Evolutionary conservation across 1,284 basidiomycete genomes (phyloP).

Genomic region (Rhizopogon parksii): DNA sequence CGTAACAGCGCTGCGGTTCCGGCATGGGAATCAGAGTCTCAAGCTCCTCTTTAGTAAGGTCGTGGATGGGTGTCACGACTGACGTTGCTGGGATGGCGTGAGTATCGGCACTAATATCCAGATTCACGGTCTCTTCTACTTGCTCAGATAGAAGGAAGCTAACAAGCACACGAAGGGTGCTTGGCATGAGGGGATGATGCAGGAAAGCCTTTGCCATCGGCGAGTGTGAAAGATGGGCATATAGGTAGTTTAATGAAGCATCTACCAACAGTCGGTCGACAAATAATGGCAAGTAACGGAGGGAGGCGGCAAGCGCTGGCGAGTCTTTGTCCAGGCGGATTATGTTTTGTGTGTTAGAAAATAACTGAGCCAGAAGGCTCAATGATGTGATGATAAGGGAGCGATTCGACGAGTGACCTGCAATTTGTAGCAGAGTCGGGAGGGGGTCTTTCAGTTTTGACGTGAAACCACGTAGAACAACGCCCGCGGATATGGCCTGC

Average conservation of each 20-base stretch:
- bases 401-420: conserved; percentile 56
- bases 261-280: conserved; percentile 63
- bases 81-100: conserved; percentile 48
- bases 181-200: conserved; percentile 59
- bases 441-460: conserved; percentile 37
- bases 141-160: conserved; percentile 63
- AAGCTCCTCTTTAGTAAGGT: conserved; percentile 62
- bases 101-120: conserved; percentile 53
- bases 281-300: conserved; percentile 71
- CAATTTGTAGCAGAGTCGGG: conserved; percentile 45
- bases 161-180: conserved; percentile 59
- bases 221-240: conserved; percentile 67
- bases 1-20: conserved; percentile 71
- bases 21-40: conserved; percentile 47
- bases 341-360: conserved; percentile 55
- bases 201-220: conserved; percentile 74
- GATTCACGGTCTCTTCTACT: conserved; percentile 53
- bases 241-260: conserved; percentile 67
- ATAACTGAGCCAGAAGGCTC: conserved; percentile 49
- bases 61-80: conserved; percentile 43
- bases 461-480: conserved; percentile 32
- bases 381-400: conserved; percentile 64
- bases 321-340: conserved; percentile 47
- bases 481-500: conserved; percentile 40
- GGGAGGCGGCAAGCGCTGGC: conserved; percentile 50